Base-by-base conservation (phyloP, 306 rosid genomes). In the Purshia tridentata region DNA sequence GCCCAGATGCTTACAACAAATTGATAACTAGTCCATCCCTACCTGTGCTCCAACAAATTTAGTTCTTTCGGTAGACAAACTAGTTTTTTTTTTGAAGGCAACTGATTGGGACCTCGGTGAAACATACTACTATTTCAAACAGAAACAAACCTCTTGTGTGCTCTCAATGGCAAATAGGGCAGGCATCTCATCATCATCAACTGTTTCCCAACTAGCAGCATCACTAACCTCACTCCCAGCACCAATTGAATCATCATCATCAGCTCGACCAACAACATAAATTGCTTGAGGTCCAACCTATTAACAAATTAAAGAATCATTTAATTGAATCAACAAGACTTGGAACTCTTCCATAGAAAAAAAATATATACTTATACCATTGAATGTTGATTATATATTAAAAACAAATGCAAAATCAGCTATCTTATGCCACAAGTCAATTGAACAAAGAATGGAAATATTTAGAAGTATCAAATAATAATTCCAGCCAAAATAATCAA, bases 241-340 rank as follows among this genome's bases (percentile, higher is more conserved):
- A 77, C 83, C 91, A 72, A 95, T 74, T 46, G 99, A 95, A 76
- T 89, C 97, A 15, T 88, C 98, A 46, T 94, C 99, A 67, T 94
- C 98, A 44, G 92, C 99, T 80, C 99, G 94, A 64, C 92, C 99
- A 80, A 95, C 99, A 77, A 91, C 99, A 84, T 91, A 95, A 71
- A 95, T 88, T 73, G 98, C 99, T 87, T 91, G 99, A 67, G 99
- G 99, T 66, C 98, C 99, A 85, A 95, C 97, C 99, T 95, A 86
- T 23, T 54, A 70, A 77, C 23, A 46, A 71, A 72, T 70, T 48
- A 78, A 79, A 65, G 75, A 68, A 79, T 65, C 51, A 65, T 63
- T 41, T 64, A 37, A 75, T 67, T 56, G 63, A 60, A 67, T 67
- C 70, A 73, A 70, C 70, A 70, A 77, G 20, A 4, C 7, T n/a